Percentiles rank a stretch among this genome's conserved stretches.
Evolutionary conservation across 106 monocot species (phyloP).

Genomic region (Dendrobium huoshanense): DNA sequence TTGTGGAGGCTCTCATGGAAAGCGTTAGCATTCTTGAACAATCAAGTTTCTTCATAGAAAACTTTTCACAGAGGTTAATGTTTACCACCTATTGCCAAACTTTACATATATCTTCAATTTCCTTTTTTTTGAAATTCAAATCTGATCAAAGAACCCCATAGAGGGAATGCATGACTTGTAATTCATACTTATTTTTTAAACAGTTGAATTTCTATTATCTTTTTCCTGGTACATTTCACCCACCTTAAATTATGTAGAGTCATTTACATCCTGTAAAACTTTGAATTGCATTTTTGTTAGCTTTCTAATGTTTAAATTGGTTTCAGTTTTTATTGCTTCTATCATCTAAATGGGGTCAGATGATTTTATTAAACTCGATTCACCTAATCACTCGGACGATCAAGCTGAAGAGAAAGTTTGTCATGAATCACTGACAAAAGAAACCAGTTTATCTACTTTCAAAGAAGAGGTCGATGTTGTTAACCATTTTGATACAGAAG

Average conservation of each 20-base stretch:
- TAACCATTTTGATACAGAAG: slow-evolving; percentile 1
- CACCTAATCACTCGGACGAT: slow-evolving; percentile 6
- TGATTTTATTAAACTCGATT: slow-evolving; percentile 25
- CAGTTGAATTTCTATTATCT: not conserved
- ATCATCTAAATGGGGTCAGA: slow-evolving; percentile 24
- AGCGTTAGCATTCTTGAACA: too few species aligned
- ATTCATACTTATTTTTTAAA: not conserved
- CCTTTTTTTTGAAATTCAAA: not conserved
- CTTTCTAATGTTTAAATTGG: not conserved
- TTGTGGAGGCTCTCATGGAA: too few species aligned
- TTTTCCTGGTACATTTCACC: not conserved
- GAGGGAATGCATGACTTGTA: not conserved
- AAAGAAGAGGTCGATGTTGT: not conserved
- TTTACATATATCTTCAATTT: too few species aligned
- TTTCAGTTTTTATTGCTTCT: slow-evolving; percentile 3
- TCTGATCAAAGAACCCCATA: not conserved
- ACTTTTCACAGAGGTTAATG: too few species aligned
- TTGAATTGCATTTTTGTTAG: not conserved
- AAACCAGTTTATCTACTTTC: not conserved
- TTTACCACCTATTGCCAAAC: too few species aligned
- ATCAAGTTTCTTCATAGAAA: too few species aligned
- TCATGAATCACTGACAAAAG: not conserved
- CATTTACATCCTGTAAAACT: not conserved
- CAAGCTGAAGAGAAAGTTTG: slow-evolving; percentile 6
- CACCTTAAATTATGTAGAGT: not conserved